phyloP scores from a whole-genome alignment of 768 basidiomycete species.

The Podaxis sp. region DNA sequence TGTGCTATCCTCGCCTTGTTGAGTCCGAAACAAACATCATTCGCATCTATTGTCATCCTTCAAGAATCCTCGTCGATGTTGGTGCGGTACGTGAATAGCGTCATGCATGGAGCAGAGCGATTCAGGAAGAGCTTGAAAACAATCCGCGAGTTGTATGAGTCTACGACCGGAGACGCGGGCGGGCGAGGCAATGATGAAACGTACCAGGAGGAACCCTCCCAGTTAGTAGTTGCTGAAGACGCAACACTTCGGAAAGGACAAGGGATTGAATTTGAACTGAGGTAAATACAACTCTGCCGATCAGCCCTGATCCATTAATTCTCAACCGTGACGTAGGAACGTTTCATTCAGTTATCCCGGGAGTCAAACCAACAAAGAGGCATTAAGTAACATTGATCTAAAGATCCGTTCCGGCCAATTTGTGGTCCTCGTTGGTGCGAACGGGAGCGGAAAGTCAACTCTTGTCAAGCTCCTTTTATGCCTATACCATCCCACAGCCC shows the following conservation, averaged over 20 bases:
- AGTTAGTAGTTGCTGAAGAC: background rate
- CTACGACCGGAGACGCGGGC: background rate
- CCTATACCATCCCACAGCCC: constrained; percentile 28
- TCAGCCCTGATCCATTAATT: background rate
- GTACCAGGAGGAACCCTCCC: no score
- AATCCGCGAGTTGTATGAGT: constrained; percentile 32
- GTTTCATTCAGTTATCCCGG: constrained; percentile 40
- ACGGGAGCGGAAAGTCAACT: constrained; percentile 41
- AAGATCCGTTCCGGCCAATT: constrained; percentile 35
- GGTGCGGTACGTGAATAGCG: constrained; percentile 22
- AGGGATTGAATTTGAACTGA: constrained; percentile 20
- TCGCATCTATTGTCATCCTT: constrained; percentile 40
- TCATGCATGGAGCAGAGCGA: constrained; percentile 19
- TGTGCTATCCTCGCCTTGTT: constrained; percentile 33
- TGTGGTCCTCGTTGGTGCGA: constrained; percentile 41
- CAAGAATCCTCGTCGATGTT: constrained; percentile 35
- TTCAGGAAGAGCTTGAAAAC: constrained; percentile 27
- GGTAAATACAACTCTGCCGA: background rate
- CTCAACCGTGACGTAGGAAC: background rate
- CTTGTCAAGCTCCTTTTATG: constrained; percentile 37
- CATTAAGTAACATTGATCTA: constrained; percentile 33
- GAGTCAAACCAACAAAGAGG: constrained; percentile 21
- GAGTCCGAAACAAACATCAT: constrained; percentile 33
- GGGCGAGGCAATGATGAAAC: no score
- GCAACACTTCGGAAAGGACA: constrained; percentile 5